Evolutionary conservation across 306 rosid species (phyloP), one percentile per base, ranked within the genome.

Genomic region (Herpetospermum pedunculosum): DNA sequence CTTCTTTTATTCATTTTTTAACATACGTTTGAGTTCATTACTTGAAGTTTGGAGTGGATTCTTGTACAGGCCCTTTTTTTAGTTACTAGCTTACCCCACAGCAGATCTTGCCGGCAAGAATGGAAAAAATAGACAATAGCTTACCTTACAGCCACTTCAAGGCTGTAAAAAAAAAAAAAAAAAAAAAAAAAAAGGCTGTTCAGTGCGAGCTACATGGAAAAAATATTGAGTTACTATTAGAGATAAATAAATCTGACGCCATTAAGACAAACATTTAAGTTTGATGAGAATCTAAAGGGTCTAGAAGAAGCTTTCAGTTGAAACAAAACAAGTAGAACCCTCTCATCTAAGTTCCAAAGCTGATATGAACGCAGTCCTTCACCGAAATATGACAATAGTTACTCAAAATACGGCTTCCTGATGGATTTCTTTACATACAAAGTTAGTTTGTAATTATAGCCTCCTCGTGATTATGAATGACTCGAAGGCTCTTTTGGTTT

Each of bases 141-240:
- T 80, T 83, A 90, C 97, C 96, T 97, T 69, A 94, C 89, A n/a
- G 97, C 97, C 67, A 94, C 98, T 88, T 94, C 97, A 38, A 89
- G 90, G 76, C 28, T 76, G 26, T 84, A n/a, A n/a, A n/a, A n/a
- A n/a, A n/a, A n/a, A n/a, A n/a, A n/a, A n/a, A n/a, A n/a, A n/a
- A n/a, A n/a, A n/a, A n/a, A n/a, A n/a, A n/a, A n/a, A n/a, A n/a
- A n/a, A 38, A 89, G 90, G 76, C 28, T 76, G 26, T 84, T 84
- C 84, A 94, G 52, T 72, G 98, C 96, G 15, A 83, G 71, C 57
- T 86, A 52, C 13, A 52, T 47, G 78, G 54, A 35, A 35, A 67
- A 68, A 54, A 11, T 25, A 43, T 23, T 41, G 9, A 41, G 54
- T 11, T 67, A 77, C 60, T 73, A 67, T 53, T 53, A 47, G 29